Percentiles rank a stretch among this genome's conserved stretches.
Evolutionary conservation across 1,284 basidiomycete genomes (phyloP).

Genomic region (Boletus sp.): DNA sequence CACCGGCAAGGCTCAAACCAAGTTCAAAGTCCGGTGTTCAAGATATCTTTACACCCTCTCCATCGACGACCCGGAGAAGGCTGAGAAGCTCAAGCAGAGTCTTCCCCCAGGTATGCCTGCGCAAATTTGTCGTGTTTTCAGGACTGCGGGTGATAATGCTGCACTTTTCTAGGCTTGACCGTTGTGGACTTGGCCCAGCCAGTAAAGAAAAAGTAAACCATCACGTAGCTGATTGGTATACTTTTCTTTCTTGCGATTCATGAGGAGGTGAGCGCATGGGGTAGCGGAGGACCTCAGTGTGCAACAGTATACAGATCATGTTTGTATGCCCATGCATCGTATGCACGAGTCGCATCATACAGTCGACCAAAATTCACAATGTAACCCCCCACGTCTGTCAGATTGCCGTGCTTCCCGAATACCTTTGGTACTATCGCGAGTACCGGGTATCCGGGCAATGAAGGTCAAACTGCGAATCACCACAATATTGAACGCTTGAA

Average conservation of each 20-base stretch:
- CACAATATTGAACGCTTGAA: too few relatives aligned
- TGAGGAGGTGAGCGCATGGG: neutral
- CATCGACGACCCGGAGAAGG: slow-evolving; percentile 96
- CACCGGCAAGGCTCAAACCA: slow-evolving; percentile 82
- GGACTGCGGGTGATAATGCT: neutral
- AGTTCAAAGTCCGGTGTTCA: slow-evolving; percentile 99
- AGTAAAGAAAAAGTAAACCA: slow-evolving; percentile 68
- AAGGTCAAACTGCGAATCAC: neutral
- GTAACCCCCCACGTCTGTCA: neutral
- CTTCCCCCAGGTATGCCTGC: slow-evolving; percentile 84
- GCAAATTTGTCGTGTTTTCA: neutral
- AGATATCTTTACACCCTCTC: slow-evolving; percentile 97
- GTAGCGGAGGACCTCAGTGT: slow-evolving; percentile 1
- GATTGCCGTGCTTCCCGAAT: neutral
- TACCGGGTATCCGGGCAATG: neutral
- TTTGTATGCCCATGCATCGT: slow-evolving; percentile 23
- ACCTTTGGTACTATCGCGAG: neutral
- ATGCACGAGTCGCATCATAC: slow-evolving; percentile 16
- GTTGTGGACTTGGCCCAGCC: slow-evolving; percentile 65
- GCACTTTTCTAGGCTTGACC: slow-evolving; percentile 50
- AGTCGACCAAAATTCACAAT: neutral
- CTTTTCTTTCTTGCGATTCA: neutral
- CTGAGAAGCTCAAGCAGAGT: slow-evolving; percentile 96
- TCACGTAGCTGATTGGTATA: neutral
- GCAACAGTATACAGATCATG: slow-evolving; percentile 15